Evolutionary conservation across 768 basidiomycete genomes (phyloP), one percentile per base, ranked within the genome.

Genomic region (Phylloporus rhodoxanthus): DNA sequence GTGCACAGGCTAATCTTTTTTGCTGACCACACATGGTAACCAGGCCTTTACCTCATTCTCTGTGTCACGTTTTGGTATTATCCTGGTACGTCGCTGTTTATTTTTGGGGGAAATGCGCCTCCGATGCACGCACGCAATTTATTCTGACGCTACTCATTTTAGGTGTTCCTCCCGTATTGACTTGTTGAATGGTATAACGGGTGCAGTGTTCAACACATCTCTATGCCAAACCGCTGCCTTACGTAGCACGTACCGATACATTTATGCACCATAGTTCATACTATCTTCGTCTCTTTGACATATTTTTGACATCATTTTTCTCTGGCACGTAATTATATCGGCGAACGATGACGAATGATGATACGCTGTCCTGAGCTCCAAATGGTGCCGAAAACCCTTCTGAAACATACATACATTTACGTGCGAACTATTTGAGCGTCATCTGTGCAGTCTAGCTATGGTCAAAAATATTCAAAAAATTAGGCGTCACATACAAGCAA

Each of bases 41-140:
- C 32, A 77, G 75, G 75, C 51, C 67, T 81, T 15, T 82, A 81
- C 61, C 60, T 80, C 38, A 79, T 83, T 51, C 71, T 82, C 50
- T 76, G 73, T 21, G 74, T 80, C 30, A 68, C 70, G 5, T 78
- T 78, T 60, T 78, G 77, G 77, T 78, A 70, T 55, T 78, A 78
- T 49, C 76, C 75, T 4, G 73, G 74, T 72, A 54, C 14, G 70
- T 60, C 2, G 8, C 21, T 5, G 4, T 41, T 36, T 8, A 9
- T 23, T 33, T 14, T 26, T 8, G 9, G 13, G 17, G 32, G 13
- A 28, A 7, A 10, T 20, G 17, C 21, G 23, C 11, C 28, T 44
- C 36, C 4, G 6, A 11, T n/a, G 23, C n/a, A 5, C 28, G 14
- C 21, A 20, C 11, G 20, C n/a, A 21, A 23, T 29, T 20, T 20